A percentile compares a stretch with the other conserved stretches of the same genome.
These are phyloP conservation scores for Rubus idaeus DNA, from an alignment of 306 rosid species.

Conservation along the genomic window DNA sequence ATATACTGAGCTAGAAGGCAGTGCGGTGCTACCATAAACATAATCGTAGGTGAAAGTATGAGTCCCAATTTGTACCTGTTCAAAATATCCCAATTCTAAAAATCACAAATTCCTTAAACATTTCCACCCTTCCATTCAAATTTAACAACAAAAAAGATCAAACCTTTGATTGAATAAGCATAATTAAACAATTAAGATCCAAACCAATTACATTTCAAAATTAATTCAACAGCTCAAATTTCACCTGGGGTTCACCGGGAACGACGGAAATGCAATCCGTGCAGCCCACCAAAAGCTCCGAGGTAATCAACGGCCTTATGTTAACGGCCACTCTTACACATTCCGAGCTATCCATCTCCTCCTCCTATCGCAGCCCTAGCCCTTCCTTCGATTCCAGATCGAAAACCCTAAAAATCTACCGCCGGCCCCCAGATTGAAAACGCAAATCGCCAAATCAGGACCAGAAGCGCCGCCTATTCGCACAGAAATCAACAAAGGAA, in stretches of 20 bases:
- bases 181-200: background rate
- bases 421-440: background rate
- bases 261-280: conserved; percentile 84
- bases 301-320: conserved; percentile 72
- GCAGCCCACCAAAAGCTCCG: conserved; percentile 84
- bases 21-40: conserved; percentile 62
- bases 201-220: background rate
- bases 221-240: background rate
- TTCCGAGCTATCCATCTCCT: conserved; percentile 65
- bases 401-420: background rate
- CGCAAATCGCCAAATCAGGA: background rate
- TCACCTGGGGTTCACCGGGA: conserved; percentile 90
- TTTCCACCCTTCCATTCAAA: background rate
- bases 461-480: background rate
- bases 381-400: background rate
- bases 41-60: conserved; percentile 82
- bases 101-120: background rate
- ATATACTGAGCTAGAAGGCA: conserved; percentile 47
- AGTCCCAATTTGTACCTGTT: conserved; percentile 84
- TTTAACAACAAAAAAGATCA: background rate
- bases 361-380: conserved; percentile 19
- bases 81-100: background rate
- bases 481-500: background rate
- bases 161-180: background rate
- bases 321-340: conserved; percentile 89